Evolutionary conservation across 2,329 filamentous ascomycete species (phyloP).

Genomic region (Aspergillus caelatus): DNA sequence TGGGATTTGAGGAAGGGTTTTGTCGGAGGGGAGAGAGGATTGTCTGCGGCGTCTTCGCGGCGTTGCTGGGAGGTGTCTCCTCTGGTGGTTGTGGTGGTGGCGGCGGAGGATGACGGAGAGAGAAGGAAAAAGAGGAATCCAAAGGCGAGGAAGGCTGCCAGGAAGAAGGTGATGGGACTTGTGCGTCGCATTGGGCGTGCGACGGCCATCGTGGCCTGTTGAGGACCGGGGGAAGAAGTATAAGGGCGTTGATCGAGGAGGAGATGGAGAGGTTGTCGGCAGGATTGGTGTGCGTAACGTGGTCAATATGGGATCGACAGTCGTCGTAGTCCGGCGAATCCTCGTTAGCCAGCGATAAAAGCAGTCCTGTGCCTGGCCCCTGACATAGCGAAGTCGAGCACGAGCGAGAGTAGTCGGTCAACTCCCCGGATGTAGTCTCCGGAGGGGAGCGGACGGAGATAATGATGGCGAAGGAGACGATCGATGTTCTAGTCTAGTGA

Average conservation of each 20-base stretch:
- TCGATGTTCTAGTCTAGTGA: background rate
- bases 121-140: constrained; percentile 63
- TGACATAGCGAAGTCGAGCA: constrained; percentile 14
- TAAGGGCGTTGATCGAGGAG: constrained; percentile 5
- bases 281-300: constrained; percentile 18
- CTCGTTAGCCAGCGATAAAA: constrained; percentile 17
- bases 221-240: constrained; percentile 18
- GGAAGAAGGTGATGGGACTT: constrained; percentile 73
- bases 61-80: constrained; percentile 53
- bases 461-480: background rate
- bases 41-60: constrained; percentile 63
- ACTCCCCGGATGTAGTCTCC: background rate
- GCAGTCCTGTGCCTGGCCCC: constrained; percentile 4
- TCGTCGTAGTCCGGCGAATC: background rate
- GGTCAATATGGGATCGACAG: constrained; percentile 13
- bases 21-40: constrained; percentile 73
- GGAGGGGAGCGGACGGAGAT: background rate
- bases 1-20: constrained; percentile 73
- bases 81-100: constrained; percentile 41
- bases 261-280: constrained; percentile 16
- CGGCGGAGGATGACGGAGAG: constrained; percentile 53
- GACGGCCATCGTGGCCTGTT: constrained; percentile 54
- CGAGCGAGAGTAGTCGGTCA: background rate
- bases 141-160: constrained; percentile 72
- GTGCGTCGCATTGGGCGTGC: constrained; percentile 74